A percentile compares a stretch with the other conserved stretches of the same genome.
These are phyloP conservation scores for Paratinospora sagittata DNA, from an alignment of 164 flowering plant species.

Conservation along the genomic window DNA sequence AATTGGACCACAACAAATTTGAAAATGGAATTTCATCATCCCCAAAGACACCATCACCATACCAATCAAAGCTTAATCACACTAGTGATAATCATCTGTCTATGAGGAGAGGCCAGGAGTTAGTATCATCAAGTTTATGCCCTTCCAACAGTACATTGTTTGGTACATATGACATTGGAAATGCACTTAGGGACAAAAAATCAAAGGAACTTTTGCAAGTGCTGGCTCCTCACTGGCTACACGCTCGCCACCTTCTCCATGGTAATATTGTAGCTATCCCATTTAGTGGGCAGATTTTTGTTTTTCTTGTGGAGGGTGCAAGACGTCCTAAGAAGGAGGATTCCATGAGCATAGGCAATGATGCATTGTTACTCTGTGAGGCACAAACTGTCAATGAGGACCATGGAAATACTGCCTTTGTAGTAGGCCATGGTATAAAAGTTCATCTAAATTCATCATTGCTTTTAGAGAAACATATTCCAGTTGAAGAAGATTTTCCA, in stretches of 20 bases:
- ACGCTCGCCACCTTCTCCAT: slow-evolving; percentile 42
- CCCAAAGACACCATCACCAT: slow-evolving; percentile 49
- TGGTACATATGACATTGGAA: slow-evolving; percentile 32
- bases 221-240: slow-evolving; percentile 48
- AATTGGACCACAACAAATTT: slow-evolving; percentile 15
- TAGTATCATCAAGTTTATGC: slow-evolving; percentile 15
- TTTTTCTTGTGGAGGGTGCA: slow-evolving; percentile 48
- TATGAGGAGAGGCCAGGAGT: slow-evolving; percentile 24
- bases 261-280: slow-evolving; percentile 74
- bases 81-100: slow-evolving; percentile 17
- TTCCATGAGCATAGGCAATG: slow-evolving; percentile 3
- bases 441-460: slow-evolving; percentile 34
- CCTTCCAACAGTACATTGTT: slow-evolving; percentile 14
- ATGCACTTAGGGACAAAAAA: slow-evolving; percentile 42
- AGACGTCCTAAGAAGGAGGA: slow-evolving; percentile 18
- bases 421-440: slow-evolving; percentile 41
- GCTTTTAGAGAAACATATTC: slow-evolving; percentile 18
- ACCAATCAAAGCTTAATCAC: slow-evolving; percentile 31
- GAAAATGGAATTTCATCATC: slow-evolving; percentile 39
- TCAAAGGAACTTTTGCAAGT: slow-evolving; percentile 48
- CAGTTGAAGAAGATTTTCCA: slow-evolving; percentile 13
- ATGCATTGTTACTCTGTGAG: slow-evolving; percentile 8
- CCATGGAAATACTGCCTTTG: slow-evolving; percentile 35
- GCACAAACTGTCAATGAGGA: slow-evolving; percentile 15
- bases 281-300: slow-evolving; percentile 33